A percentile compares a stretch with the other conserved stretches of the same genome.
Conservation (phyloP, 306 rosid genomes). For the Vicia villosa region DNA sequence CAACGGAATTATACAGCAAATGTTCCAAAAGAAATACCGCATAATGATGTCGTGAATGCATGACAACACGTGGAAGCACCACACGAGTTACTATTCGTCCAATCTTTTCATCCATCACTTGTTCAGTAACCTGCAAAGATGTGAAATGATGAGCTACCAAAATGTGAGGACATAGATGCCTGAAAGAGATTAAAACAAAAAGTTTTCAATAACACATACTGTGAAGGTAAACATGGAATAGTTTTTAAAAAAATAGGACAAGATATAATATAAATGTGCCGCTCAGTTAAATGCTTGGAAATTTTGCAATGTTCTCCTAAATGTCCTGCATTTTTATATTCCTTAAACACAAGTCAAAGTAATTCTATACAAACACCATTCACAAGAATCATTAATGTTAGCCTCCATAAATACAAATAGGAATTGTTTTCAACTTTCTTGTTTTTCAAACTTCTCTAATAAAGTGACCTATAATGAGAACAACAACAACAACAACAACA, state of each 20-base stretch:
- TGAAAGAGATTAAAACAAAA: conserved; percentile 15
- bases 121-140: conserved; percentile 76
- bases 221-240: not conserved
- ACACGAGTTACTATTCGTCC: conserved; percentile 89
- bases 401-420: conserved; percentile 9
- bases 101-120: conserved; percentile 84
- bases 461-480: not conserved
- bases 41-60: conserved; percentile 93
- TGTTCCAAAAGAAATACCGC: conserved; percentile 51
- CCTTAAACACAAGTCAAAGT: conserved; percentile 14
- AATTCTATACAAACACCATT: conserved; percentile 4
- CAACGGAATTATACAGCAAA: conserved; percentile 5
- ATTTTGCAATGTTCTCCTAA: not conserved
- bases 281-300: conserved; percentile 13
- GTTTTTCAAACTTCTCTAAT: conserved; percentile 21
- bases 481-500: not conserved
- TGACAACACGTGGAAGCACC: conserved; percentile 94
- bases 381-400: conserved; percentile 9
- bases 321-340: not conserved
- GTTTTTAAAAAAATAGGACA: not conserved
- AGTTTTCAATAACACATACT: not conserved
- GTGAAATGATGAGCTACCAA: conserved; percentile 24
- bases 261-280: conserved; percentile 3
- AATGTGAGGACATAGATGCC: conserved; percentile 27
- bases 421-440: not conserved